Base-by-base conservation (phyloP, 495 filamentous ascomycete genomes). In the Terfezia boudieri region DNA sequence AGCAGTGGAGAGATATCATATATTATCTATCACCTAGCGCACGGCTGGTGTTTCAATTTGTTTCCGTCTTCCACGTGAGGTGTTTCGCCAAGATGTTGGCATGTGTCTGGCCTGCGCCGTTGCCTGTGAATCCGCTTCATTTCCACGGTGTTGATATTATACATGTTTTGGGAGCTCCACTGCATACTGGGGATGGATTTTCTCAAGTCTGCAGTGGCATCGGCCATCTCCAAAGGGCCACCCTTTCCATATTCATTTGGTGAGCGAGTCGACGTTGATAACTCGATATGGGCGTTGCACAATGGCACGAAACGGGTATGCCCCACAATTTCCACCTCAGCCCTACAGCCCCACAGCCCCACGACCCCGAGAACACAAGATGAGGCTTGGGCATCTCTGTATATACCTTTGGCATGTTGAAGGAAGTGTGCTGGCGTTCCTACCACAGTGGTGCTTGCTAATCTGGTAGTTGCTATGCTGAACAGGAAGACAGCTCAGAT, bases 161-260 rank as follows among this genome's bases (percentile, higher is more conserved):
- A 5, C n/a, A 41, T 10, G n/a, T 12, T 35, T 38, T 20, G 10
- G 35, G 32, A 35, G 35, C 10, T 50, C 17, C 37, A 37, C 51
- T n/a, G 12, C 26, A 36, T 9, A 52, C 7, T 7, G 26, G 26
- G 26, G 4, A 98, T 98, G 90, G 88, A 98, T 61, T 95, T 96
- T 65, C 75, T 98, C 56, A 98, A 95, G 70, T 94, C 85, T 50
- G 92, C 92, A 43, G 86, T 98, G 61, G 86, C 86, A 37, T 94
- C 90, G 43, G 89, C 89, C 56, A 96, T 95, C 60, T 83, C 90
- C 12, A 94, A 94, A 67, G 87, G 87, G 16, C 87, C 86, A 36
- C 78, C 86, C 4, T 92, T 94, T 61, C 86, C 86, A 9, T 95
- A 92, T 66, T 80, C 75, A 17, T 86, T 95, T 60, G 88, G 88